phyloP scores from a whole-genome alignment of 1,284 basidiomycete genomes.

The Ganoderma sp. region DNA sequence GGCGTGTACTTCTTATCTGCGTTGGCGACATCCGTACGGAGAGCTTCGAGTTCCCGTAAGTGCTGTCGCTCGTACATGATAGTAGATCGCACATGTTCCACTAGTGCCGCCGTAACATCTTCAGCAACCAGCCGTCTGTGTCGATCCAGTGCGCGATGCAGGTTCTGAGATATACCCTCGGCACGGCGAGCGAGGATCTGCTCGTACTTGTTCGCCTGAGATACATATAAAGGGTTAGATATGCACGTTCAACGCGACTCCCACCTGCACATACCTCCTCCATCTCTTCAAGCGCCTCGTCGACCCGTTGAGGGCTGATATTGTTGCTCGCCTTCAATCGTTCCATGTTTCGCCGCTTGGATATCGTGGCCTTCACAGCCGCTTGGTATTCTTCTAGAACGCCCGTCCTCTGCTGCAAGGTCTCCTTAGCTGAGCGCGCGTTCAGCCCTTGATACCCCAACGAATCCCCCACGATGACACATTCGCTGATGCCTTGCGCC shows the following conservation, averaged over 20 bases:
- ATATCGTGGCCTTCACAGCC: constrained; percentile 90
- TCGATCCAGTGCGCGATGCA: constrained; percentile 81
- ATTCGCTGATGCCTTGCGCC: constrained; percentile 88
- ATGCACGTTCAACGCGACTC: neutral
- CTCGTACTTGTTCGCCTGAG: constrained; percentile 86
- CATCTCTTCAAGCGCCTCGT: constrained; percentile 92
- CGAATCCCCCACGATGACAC: constrained; percentile 89
- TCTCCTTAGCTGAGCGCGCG: constrained; percentile 93
- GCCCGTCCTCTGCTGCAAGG: constrained; percentile 82
- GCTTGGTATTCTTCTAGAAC: constrained; percentile 92
- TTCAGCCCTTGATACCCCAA: constrained; percentile 94
- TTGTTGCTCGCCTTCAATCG: constrained; percentile 87
- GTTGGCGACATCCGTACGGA: constrained; percentile 74
- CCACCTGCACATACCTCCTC: constrained; percentile 69
- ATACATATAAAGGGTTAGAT: constrained; percentile 26
- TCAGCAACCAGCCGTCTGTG: constrained; percentile 88
- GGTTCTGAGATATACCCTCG: constrained; percentile 88
- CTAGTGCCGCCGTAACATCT: constrained; percentile 84
- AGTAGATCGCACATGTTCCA: constrained; percentile 89
- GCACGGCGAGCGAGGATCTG: constrained; percentile 80
- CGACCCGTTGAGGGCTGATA: constrained; percentile 85
- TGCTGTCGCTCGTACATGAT: constrained; percentile 91
- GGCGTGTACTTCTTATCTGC: constrained; percentile 66
- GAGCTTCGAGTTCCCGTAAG: constrained; percentile 85
- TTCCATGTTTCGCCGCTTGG: constrained; percentile 88